A percentile compares a stretch with the other conserved stretches of the same genome.
Evolutionary conservation across 768 basidiomycete species (phyloP).

Genomic region (Dioszegia aurantiaca): DNA sequence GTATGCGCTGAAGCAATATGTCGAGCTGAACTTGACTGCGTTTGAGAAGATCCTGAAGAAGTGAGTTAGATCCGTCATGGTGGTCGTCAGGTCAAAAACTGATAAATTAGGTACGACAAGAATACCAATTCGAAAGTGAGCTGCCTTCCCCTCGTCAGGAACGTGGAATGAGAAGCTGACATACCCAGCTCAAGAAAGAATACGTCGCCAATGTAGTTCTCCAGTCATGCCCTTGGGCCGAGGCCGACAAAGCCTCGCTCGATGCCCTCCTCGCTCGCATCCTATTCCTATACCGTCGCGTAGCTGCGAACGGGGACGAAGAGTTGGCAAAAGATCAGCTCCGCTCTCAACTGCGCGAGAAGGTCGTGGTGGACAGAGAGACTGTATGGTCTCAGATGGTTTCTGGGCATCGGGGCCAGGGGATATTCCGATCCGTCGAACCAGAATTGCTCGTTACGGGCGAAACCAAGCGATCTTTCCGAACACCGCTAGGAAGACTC

Average conservation of each 20-base stretch:
- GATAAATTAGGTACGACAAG: slow-evolving; percentile 75
- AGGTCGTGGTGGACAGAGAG: slow-evolving; percentile 88
- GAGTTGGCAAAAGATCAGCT: slow-evolving; percentile 73
- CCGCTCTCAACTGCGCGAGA: slow-evolving; percentile 80
- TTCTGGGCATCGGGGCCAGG: slow-evolving; percentile 63
- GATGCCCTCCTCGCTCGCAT: slow-evolving; percentile 62
- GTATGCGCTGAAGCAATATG: slow-evolving; percentile 75
- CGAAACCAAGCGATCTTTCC: slow-evolving; percentile 54
- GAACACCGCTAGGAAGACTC: slow-evolving; percentile 67
- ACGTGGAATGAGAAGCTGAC: background rate
- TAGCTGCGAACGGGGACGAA: slow-evolving; percentile 72
- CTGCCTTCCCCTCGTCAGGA: slow-evolving; percentile 4
- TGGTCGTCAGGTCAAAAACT: background rate
- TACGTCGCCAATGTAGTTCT: slow-evolving; percentile 75
- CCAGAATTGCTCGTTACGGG: slow-evolving; percentile 55
- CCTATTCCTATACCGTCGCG: slow-evolving; percentile 73
- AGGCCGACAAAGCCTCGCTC: slow-evolving; percentile 63
- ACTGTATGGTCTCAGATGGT: slow-evolving; percentile 74
- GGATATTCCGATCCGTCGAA: slow-evolving; percentile 44
- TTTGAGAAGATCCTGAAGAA: slow-evolving; percentile 96
- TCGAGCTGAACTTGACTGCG: slow-evolving; percentile 87
- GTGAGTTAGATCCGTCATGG: slow-evolving; percentile 54
- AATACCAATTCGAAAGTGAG: slow-evolving; percentile 60
- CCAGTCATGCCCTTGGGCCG: slow-evolving; percentile 65
- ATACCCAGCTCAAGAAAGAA: slow-evolving; percentile 58